Percentiles rank a stretch among this genome's conserved stretches.
Evolutionary conservation across 345 rosid genomes (phyloP).

Genomic region (Lepidium sativum): DNA sequence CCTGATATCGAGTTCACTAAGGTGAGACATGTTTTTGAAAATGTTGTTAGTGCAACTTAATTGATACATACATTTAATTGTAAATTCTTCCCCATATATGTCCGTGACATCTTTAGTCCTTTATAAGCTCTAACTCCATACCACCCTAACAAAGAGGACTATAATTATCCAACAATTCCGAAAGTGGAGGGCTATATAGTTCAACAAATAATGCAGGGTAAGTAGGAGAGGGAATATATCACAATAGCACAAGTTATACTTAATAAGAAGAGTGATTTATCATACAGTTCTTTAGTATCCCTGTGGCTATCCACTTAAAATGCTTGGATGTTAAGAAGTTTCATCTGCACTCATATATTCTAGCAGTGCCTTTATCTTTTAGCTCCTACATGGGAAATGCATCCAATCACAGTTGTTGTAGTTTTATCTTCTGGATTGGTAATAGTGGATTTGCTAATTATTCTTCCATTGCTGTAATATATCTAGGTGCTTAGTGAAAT

Average conservation of each 20-base stretch:
- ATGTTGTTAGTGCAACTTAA: conserved; percentile 5
- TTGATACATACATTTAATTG: not conserved
- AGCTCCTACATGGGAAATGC: not conserved
- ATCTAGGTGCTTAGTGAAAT: conserved; percentile 78
- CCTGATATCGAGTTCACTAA: conserved; percentile 92
- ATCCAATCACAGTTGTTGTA: not conserved
- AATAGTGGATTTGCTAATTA: not conserved
- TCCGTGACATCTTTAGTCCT: not conserved
- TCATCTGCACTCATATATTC: not conserved
- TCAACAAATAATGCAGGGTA: not conserved
- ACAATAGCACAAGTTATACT: not conserved
- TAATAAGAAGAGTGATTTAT: not conserved
- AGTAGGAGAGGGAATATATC: not conserved
- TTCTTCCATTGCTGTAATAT: not conserved
- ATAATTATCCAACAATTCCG: not conserved
- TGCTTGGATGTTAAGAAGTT: not conserved
- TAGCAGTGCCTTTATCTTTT: not conserved
- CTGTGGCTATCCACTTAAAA: not conserved
- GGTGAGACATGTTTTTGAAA: conserved; percentile 39
- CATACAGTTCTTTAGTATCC: not conserved
- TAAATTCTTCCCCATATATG: not conserved
- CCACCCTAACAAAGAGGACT: not conserved
- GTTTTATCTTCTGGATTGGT: not conserved
- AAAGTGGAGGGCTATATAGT: not conserved
- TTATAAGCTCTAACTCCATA: not conserved